Conservation (phyloP, 208 protist species). For the Leishmania arabica region DNA sequence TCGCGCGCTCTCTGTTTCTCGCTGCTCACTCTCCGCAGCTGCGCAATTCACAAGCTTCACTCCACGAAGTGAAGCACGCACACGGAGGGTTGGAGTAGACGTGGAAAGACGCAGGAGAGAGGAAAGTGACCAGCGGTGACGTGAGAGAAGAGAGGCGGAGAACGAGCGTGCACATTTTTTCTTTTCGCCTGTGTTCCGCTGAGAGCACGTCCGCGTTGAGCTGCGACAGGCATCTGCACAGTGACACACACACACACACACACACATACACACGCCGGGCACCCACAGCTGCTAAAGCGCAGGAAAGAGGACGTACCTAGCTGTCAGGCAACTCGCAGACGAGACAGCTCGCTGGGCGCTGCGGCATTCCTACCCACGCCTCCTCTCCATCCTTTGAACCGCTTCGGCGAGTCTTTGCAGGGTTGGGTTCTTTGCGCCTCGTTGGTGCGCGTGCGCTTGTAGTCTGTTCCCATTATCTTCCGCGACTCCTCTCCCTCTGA, state of each 20-base stretch:
- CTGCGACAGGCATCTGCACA: neutral
- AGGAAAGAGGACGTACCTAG: neutral
- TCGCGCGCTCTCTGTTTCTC: neutral
- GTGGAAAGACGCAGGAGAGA: neutral
- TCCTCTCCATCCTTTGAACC: neutral
- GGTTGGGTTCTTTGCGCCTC: neutral
- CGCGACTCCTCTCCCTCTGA: neutral
- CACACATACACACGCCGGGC: slow-evolving; percentile 2
- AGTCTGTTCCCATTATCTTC: neutral
- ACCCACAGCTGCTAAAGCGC: neutral
- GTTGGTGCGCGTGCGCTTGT: neutral
- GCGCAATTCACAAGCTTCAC: neutral
- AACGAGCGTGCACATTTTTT: no score
- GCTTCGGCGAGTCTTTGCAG: neutral
- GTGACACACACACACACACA: neutral
- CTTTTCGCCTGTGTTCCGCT: neutral
- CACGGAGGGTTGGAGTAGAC: neutral
- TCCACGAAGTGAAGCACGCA: neutral
- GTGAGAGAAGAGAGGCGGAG: neutral
- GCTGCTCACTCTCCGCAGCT: neutral
- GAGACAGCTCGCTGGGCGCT: neutral
- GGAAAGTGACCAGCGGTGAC: neutral
- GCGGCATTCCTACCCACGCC: neutral
- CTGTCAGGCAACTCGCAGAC: neutral
- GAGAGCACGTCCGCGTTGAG: neutral